Percentiles rank a stretch among this genome's conserved stretches.
Evolutionary conservation across 2,329 filamentous ascomycete species (phyloP).

Genomic region (Furcasterigmium furcatum): DNA sequence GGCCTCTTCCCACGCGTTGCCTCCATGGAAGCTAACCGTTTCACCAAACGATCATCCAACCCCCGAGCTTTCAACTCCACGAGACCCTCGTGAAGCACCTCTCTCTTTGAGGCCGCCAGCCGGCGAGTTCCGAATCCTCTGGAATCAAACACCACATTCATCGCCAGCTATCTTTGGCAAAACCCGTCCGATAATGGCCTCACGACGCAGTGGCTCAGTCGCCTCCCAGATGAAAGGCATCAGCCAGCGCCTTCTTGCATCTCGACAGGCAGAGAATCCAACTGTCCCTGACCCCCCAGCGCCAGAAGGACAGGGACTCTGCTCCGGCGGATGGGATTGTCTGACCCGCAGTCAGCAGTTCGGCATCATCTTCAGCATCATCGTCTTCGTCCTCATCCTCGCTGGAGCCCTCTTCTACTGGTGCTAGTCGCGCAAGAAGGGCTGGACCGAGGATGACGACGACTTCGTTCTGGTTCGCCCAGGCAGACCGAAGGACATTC

Average conservation of each 20-base stretch:
- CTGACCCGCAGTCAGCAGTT: slow-evolving; percentile 30
- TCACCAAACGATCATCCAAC: too few species aligned
- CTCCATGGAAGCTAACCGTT: too few species aligned
- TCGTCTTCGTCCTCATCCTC: slow-evolving; percentile 23
- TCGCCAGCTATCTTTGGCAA: too few species aligned
- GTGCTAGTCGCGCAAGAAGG: slow-evolving; percentile 10
- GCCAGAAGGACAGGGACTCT: slow-evolving; percentile 8
- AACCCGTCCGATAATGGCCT: too few species aligned
- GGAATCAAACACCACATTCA: too few species aligned
- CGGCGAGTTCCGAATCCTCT: too few species aligned
- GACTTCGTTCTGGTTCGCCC: slow-evolving; percentile 1
- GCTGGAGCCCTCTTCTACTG: slow-evolving; percentile 27
- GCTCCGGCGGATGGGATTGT: slow-evolving; percentile 32
- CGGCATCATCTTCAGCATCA: slow-evolving; percentile 34
- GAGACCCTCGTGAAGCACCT: too few species aligned
- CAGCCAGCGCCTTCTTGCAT: not conserved
- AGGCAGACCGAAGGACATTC: not conserved
- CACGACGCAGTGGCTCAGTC: too few species aligned
- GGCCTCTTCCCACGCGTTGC: too few species aligned
- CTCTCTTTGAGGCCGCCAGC: too few species aligned
- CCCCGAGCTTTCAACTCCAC: too few species aligned
- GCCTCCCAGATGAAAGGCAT: too few species aligned
- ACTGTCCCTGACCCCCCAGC: not conserved
- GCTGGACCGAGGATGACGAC: slow-evolving; percentile 1
- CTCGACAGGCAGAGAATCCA: not conserved